Percentiles rank a stretch among this genome's conserved stretches.
Evolutionary conservation across 2,329 filamentous ascomycete genomes (phyloP).

Genomic region (Aspergillus phoenicis): DNA sequence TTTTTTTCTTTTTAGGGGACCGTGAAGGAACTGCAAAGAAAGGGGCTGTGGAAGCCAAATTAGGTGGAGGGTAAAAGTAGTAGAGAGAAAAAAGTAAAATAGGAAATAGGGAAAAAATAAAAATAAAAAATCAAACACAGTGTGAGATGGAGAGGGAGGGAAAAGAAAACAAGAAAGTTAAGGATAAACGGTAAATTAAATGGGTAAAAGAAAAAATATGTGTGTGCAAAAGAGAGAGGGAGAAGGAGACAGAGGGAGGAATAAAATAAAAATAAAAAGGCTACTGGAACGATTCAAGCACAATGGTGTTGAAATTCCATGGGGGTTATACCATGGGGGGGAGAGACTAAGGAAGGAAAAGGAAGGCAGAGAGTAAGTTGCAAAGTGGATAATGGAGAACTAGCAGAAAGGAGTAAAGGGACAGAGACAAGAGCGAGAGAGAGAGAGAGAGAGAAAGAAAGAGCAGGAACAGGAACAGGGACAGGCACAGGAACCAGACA

Average conservation of each 20-base stretch:
- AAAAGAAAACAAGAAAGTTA: conserved; percentile 10
- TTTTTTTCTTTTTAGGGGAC: conserved; percentile 13
- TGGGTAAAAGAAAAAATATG: conserved; percentile 5
- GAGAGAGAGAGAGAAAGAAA: too few species aligned
- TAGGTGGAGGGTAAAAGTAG: not conserved
- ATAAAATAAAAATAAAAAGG: not conserved
- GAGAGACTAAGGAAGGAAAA: not conserved
- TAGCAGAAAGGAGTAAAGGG: conserved; percentile 2
- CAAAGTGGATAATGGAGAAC: conserved; percentile 7
- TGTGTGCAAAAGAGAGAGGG: not conserved
- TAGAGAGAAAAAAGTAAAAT: conserved; percentile 2
- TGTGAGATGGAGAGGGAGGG: conserved; percentile 1
- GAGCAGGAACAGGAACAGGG: not conserved
- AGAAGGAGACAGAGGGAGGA: not conserved
- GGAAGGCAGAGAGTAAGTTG: conserved; percentile 3
- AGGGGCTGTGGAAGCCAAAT: conserved; percentile 10
- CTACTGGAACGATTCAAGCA: not conserved
- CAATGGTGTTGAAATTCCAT: not conserved
- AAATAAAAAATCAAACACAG: not conserved
- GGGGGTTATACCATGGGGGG: not conserved
- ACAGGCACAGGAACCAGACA: not conserved
- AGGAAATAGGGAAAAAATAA: conserved; percentile 2
- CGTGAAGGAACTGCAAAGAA: conserved; percentile 1
- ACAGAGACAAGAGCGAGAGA: not conserved
- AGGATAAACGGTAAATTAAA: conserved; percentile 6